Base-by-base conservation (phyloP, 1,284 basidiomycete genomes). In the Ustilago nuda region DNA sequence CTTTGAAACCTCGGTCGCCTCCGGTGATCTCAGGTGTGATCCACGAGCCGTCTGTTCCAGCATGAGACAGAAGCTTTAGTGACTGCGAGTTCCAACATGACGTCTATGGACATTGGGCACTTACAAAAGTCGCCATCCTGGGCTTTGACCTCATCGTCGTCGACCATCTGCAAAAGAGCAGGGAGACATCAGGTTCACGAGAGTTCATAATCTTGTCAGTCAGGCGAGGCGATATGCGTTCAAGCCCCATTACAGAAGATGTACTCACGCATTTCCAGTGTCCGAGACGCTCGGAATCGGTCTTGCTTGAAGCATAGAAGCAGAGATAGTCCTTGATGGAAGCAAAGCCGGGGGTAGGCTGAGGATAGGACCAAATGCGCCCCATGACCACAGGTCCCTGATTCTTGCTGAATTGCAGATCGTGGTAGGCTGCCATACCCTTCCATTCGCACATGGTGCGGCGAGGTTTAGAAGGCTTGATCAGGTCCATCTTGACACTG, bases 401-500 rank as follows among this genome's bases (percentile, higher is more conserved):
- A 45, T 76, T 66, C 19, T 67, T 70, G 65, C 54, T 64, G 37
- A 75, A 73, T 43, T 78, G 61, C 33, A 84, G 64, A 37, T 84
- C 82, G 56, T 83, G 77, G 59, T 84, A 84, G 4, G 62, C 60
- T 11, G 82, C 82, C 72, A 66, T 76, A 1, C 81, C 83, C 67
- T 84, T 84, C 83, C 83, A 84, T 55, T 84, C 83, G 71, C 83
- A 84, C 77, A 78, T 73, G 35, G 81, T 84, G 46, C 69, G 50
- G n/a, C 79, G 62, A n/a, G 82, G 71, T 36, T 73, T 79, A 51
- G 79, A 80, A 2, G 66, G 67, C 30, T 65, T 64, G 52, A 81
- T 67, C 23, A 84, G 61, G 30, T 74, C 62, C 30, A 48, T 65
- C 51, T 75, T 70, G 48, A 82, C 78, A 55, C 72, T 72, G 46